Conservation (phyloP, 2,329 filamentous ascomycete genomes). For the Aspergillus sp. region DNA sequence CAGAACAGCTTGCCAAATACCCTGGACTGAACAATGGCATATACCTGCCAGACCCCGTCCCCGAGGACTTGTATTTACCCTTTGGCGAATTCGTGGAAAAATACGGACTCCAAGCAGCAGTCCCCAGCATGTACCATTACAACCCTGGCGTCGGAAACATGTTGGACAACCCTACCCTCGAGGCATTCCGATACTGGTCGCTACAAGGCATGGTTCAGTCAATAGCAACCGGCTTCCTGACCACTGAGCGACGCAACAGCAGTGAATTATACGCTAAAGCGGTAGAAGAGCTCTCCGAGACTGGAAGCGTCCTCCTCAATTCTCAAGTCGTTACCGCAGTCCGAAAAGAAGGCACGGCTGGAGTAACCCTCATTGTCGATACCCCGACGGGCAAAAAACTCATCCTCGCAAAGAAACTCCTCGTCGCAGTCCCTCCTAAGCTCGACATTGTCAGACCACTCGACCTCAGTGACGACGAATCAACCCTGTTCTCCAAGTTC, state of each 20-base stretch:
- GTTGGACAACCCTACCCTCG: slow-evolving; percentile 6
- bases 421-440: slow-evolving; percentile 43
- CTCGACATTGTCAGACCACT: slow-evolving; percentile 37
- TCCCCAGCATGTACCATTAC: background rate
- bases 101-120: slow-evolving; percentile 7
- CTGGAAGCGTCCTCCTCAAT: slow-evolving; percentile 40
- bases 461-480: slow-evolving; percentile 37
- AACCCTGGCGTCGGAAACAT: background rate
- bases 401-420: slow-evolving; percentile 42
- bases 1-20: slow-evolving; percentile 16
- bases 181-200: background rate
- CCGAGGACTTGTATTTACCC: slow-evolving; percentile 22
- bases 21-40: slow-evolving; percentile 17
- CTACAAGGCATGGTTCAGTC: background rate
- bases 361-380: slow-evolving; percentile 28
- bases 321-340: slow-evolving; percentile 35
- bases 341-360: slow-evolving; percentile 34
- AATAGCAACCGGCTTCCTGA: background rate
- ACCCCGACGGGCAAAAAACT: slow-evolving; percentile 31
- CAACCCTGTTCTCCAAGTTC: slow-evolving; percentile 37
- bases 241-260: background rate
- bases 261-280: slow-evolving; percentile 5
- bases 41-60: slow-evolving; percentile 8
- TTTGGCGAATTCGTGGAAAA: slow-evolving; percentile 23
- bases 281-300: slow-evolving; percentile 16